Evolutionary conservation across 768 basidiomycete genomes (phyloP).

Genomic region (Lactifluus volemus): DNA sequence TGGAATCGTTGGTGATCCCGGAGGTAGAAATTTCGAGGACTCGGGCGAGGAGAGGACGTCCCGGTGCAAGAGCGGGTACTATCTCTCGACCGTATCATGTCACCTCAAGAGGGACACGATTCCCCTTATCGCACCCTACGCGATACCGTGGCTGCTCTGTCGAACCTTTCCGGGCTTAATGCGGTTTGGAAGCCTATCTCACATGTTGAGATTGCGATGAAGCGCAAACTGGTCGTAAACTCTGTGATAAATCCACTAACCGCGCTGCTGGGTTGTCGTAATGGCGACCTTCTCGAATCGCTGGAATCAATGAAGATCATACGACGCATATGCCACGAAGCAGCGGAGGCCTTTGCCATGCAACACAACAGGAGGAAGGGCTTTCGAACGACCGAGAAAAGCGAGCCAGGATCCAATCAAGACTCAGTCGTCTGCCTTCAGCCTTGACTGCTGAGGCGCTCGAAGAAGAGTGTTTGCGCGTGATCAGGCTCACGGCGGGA

Average conservation of each 20-base stretch:
- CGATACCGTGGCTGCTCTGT: conserved; percentile 57
- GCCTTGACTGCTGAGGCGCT: conserved; percentile 40
- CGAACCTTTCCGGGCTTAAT: conserved; percentile 45
- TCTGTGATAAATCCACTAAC: conserved; percentile 80
- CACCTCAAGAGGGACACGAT: conserved; percentile 27
- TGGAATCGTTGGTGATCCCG: conserved; percentile 65
- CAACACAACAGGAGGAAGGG: conserved; percentile 36
- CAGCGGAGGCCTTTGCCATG: conserved; percentile 47
- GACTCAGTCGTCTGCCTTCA: conserved; percentile 35
- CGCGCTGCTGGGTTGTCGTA: conserved; percentile 68
- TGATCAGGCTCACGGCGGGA: conserved; percentile 46
- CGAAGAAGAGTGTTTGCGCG: conserved; percentile 45
- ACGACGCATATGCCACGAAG: conserved; percentile 59
- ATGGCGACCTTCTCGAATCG: conserved; percentile 59
- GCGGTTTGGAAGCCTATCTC: conserved; percentile 57
- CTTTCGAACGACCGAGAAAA: conserved; percentile 19
- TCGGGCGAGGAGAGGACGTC: conserved; percentile 29
- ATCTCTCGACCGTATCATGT: conserved; percentile 45
- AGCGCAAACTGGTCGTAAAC: conserved; percentile 77
- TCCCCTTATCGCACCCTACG: conserved; percentile 52
- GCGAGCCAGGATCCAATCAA: conserved; percentile 21
- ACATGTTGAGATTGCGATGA: conserved; percentile 58
- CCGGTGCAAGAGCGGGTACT: conserved; percentile 34
- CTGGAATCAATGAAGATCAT: conserved; percentile 38
- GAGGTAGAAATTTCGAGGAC: conserved; percentile 55